Conservation (phyloP, 2,329 filamentous ascomycete species). For the Botryotinia convoluta region DNA sequence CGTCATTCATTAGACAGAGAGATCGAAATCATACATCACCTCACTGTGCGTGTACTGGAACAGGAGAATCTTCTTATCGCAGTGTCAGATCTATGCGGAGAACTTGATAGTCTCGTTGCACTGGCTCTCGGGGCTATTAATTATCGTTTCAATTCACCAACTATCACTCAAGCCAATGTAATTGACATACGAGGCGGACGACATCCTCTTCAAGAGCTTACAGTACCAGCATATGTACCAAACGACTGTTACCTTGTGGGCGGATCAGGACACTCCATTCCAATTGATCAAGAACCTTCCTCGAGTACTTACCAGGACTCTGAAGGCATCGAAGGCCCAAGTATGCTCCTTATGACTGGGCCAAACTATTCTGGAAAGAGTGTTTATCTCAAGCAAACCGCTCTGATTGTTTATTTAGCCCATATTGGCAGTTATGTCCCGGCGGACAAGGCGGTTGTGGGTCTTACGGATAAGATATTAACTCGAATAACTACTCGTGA, state of each 20-base stretch:
- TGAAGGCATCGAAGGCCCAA: constrained; percentile 46
- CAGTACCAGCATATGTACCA: constrained; percentile 75
- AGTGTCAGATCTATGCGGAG: constrained; percentile 79
- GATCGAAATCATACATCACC: constrained; percentile 79
- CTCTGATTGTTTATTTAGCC: constrained; percentile 85
- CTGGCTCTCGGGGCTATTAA: constrained; percentile 73
- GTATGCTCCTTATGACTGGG: constrained; percentile 79
- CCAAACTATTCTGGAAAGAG: constrained; percentile 98
- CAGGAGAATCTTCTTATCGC: constrained; percentile 63
- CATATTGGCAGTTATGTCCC: constrained; percentile 93
- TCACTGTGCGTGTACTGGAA: constrained; percentile 68
- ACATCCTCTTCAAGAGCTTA: constrained; percentile 83
- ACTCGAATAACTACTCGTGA: constrained; percentile 78
- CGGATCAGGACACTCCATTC: constrained; percentile 45
- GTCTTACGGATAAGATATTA: constrained; percentile 88
- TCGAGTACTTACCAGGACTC: constrained; percentile 3
- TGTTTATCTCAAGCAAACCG: constrained; percentile 90
- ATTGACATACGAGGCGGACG: constrained; percentile 75
- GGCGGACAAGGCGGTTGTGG: constrained; percentile 71
- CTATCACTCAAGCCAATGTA: constrained; percentile 66
- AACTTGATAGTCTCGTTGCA: constrained; percentile 82
- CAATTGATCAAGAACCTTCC: constrained; percentile 21
- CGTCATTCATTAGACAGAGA: constrained; percentile 62
- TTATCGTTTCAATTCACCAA: constrained; percentile 69
- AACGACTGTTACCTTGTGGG: constrained; percentile 74